Evolutionary conservation across 2,329 filamentous ascomycete genomes (phyloP).

Genomic region (Talaromyces sp.): DNA sequence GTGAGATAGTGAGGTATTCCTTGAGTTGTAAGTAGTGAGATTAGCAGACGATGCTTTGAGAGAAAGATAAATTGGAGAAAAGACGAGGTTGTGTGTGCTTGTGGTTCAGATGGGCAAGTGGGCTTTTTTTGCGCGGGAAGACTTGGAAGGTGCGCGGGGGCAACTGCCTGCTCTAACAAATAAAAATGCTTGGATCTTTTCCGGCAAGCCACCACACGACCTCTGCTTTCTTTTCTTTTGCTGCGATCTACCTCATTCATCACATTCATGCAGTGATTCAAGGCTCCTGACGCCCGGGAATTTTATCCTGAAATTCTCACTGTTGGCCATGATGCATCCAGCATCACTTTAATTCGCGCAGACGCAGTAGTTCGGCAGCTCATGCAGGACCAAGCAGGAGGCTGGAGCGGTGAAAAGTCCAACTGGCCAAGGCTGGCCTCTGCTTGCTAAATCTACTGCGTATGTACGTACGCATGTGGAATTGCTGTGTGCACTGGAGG

Average conservation of each 20-base stretch:
- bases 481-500: too few relatives aligned
- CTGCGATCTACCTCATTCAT: background rate
- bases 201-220: conserved; percentile 10
- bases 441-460: background rate
- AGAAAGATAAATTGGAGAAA: background rate
- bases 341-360: conserved; percentile 2
- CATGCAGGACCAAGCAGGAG: background rate
- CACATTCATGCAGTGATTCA: background rate
- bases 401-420: background rate
- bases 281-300: background rate
- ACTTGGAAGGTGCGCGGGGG: background rate
- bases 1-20: too few relatives aligned
- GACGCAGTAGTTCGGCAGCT: background rate
- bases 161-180: background rate
- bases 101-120: conserved; percentile 3
- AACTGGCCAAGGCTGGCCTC: background rate
- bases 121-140: conserved; percentile 9
- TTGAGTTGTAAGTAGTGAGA: too few relatives aligned
- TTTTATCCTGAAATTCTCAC: background rate
- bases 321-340: background rate
- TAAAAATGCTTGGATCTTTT: conserved; percentile 3
- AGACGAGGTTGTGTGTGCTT: background rate
- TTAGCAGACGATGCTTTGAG: too few relatives aligned
- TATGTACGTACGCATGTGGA: too few relatives aligned
- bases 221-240: background rate